Evolutionary conservation across 2,329 filamentous ascomycete genomes (phyloP).

Genomic region (Pseudogymnoascus sp.): DNA sequence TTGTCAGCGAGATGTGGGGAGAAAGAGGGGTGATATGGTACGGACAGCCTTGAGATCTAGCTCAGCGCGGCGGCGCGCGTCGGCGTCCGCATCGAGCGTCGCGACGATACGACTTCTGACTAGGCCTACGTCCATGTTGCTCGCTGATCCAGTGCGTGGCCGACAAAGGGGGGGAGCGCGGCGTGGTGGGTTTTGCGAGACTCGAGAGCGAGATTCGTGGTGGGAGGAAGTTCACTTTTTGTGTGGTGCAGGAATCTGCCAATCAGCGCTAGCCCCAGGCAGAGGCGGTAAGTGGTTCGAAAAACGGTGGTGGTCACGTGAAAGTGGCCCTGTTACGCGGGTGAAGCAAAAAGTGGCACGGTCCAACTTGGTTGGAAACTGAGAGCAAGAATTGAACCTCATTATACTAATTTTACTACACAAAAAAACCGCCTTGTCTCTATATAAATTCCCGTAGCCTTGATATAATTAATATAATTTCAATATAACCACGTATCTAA

Average conservation of each 20-base stretch:
- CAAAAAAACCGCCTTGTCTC: no score
- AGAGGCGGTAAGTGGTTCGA: constrained; percentile 4
- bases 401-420: no score
- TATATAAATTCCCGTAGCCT: no score
- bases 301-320: background rate
- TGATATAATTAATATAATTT: no score
- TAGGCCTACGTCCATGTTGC: constrained; percentile 60
- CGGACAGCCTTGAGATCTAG: constrained; percentile 70
- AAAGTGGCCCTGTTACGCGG: background rate
- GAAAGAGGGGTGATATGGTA: constrained; percentile 26
- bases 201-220: constrained; percentile 5
- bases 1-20: constrained; percentile 16
- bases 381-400: no score
- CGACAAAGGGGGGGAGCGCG: constrained; percentile 1
- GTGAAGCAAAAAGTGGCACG: no score
- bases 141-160: constrained; percentile 7
- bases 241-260: constrained; percentile 7
- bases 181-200: constrained; percentile 8
- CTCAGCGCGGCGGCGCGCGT: constrained; percentile 68
- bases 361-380: no score
- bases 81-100: constrained; percentile 66
- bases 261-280: constrained; percentile 1
- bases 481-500: no score
- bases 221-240: constrained; percentile 7
- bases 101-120: constrained; percentile 69